Evolutionary conservation across 1,284 basidiomycete genomes (phyloP).

Genomic region (Coriolopsis trogii): DNA sequence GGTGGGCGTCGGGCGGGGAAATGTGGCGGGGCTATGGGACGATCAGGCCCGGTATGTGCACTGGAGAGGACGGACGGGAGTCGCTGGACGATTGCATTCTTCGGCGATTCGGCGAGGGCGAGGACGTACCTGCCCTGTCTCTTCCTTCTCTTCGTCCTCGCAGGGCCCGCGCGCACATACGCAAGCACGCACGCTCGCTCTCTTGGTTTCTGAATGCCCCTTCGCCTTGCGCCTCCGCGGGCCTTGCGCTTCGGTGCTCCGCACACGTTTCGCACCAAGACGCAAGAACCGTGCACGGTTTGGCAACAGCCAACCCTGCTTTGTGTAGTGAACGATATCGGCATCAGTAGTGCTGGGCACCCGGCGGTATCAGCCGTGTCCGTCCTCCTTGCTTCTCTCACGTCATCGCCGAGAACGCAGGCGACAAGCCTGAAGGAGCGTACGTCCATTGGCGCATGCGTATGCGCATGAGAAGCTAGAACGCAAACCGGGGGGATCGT

Average conservation of each 20-base stretch:
- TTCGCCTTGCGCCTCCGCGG: too few species aligned
- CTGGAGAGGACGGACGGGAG: background rate
- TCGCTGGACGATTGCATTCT: background rate
- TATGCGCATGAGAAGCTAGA: too few species aligned
- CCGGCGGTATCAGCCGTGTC: background rate
- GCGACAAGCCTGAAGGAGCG: too few species aligned
- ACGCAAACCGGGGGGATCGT: background rate
- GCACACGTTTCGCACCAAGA: too few species aligned
- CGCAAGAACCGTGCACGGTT: background rate
- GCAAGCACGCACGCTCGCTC: too few species aligned
- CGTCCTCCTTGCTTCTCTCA: background rate
- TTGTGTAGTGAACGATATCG: background rate
- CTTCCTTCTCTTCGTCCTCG: too few species aligned
- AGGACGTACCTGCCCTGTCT: too few species aligned
- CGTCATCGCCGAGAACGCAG: background rate
- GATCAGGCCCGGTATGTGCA: background rate
- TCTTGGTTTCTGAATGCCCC: too few species aligned
- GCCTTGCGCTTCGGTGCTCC: too few species aligned
- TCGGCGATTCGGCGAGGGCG: too few species aligned
- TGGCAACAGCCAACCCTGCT: background rate
- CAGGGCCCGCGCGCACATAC: too few species aligned
- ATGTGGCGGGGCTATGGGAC: slow-evolving; percentile 23
- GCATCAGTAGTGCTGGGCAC: background rate
- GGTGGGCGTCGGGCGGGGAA: slow-evolving; percentile 9
- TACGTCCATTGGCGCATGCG: background rate